A percentile compares a stretch with the other conserved stretches of the same genome.
These are phyloP conservation scores for Saturnispora halmiae DNA, from an alignment of 805 yeast species.

Conservation along the genomic window DNA sequence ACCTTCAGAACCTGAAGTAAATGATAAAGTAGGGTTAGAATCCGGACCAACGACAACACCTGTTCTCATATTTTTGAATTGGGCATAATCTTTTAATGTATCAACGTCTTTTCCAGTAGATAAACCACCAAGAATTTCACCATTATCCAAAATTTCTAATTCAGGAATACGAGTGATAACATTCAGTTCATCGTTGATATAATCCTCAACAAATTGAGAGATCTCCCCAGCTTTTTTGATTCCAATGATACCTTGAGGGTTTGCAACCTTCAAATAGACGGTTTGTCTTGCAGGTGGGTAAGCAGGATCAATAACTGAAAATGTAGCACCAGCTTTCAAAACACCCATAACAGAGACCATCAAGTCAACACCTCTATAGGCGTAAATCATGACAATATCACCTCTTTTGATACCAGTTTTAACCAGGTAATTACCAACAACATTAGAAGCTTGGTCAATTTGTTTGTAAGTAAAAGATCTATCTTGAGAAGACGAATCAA, in stretches of 20 bases:
- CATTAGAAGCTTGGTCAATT: slow-evolving; percentile 86
- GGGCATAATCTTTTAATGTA: slow-evolving; percentile 38
- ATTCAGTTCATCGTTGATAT: slow-evolving; percentile 61
- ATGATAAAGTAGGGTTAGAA: slow-evolving; percentile 90
- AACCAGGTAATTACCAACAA: slow-evolving; percentile 83
- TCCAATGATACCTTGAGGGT: slow-evolving; percentile 85
- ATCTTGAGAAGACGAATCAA: slow-evolving; percentile 43
- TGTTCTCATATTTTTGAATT: slow-evolving; percentile 49
- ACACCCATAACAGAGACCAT: slow-evolving; percentile 98
- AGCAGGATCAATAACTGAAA: slow-evolving; percentile 97
- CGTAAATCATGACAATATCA: slow-evolving; percentile 95
- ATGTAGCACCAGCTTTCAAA: slow-evolving; percentile 96
- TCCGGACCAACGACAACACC: slow-evolving; percentile 97
- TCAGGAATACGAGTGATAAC: slow-evolving; percentile 69
- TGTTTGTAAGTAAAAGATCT: slow-evolving; percentile 78
- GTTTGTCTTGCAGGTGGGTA: slow-evolving; percentile 98
- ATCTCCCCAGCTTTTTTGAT: slow-evolving; percentile 83
- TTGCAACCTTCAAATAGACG: slow-evolving; percentile 84
- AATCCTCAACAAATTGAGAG: slow-evolving; percentile 69
- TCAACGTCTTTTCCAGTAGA: slow-evolving; percentile 34
- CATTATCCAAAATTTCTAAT: slow-evolving; percentile 69
- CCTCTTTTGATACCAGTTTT: slow-evolving; percentile 77
- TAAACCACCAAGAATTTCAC: slow-evolving; percentile 57
- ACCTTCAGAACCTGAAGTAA: slow-evolving; percentile 98
- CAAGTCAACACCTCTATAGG: slow-evolving; percentile 93